phyloP scores from a whole-genome alignment of 352 stramenopile genomes.

The Phytophthora litchii region DNA sequence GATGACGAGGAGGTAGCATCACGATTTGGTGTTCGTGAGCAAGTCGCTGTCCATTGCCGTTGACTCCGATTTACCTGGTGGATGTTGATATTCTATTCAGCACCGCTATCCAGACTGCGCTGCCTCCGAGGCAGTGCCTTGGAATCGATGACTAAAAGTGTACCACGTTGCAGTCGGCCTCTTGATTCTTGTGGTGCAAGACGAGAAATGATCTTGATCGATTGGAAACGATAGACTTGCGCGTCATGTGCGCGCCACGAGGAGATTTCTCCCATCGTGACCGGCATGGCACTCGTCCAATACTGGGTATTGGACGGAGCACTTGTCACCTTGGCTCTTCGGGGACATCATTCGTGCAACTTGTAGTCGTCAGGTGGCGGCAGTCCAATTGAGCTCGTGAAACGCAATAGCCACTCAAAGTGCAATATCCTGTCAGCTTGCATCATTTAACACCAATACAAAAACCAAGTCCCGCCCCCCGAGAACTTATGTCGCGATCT shows the following conservation, averaged over 20 bases:
- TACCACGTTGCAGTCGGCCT: constrained; percentile 3
- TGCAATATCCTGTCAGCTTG: constrained; percentile 17
- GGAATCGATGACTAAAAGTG: background rate
- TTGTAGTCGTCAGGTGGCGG: background rate
- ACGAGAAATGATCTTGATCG: constrained; percentile 2
- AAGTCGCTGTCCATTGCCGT: no score
- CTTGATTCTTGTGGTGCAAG: constrained; percentile 8
- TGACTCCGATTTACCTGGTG: background rate
- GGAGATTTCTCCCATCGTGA: background rate
- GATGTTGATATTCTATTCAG: background rate
- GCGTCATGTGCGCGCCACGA: background rate
- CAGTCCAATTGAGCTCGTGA: constrained; percentile 4
- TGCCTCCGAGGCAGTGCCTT: no score
- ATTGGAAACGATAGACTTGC: constrained; percentile 4
- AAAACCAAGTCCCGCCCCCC: constrained; percentile 12
- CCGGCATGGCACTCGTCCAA: constrained; percentile 12
- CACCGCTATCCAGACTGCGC: background rate
- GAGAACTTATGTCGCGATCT: constrained; percentile 19
- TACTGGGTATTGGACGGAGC: constrained; percentile 14
- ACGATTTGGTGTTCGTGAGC: no score
- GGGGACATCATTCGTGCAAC: background rate
- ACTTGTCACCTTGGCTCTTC: background rate
- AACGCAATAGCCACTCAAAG: constrained; percentile 29
- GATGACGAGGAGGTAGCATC: no score
- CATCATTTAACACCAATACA: constrained; percentile 15